Conservation (phyloP, 768 basidiomycete species). For the Mycena floridula region DNA sequence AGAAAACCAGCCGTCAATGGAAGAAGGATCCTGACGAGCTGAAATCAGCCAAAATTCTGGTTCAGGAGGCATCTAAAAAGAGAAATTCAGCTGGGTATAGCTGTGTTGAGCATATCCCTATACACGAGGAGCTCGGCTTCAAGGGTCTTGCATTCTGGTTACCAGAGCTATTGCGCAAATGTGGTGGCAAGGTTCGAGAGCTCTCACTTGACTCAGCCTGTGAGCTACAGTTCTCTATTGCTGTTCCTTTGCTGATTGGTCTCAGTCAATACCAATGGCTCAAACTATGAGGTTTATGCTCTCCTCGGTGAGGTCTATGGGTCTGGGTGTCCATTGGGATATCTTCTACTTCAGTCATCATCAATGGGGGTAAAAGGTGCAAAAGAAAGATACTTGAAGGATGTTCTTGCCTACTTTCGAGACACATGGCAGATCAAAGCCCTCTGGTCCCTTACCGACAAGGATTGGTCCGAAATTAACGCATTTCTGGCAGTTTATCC, state of each 20-base stretch:
- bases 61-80: constrained; percentile 5
- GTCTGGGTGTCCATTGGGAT: constrained; percentile 26
- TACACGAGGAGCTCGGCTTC: constrained; percentile 9
- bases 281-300: constrained; percentile 24
- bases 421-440: constrained; percentile 9
- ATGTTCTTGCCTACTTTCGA: constrained; percentile 19
- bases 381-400: constrained; percentile 19
- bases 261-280: constrained; percentile 26
- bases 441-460: constrained; percentile 17
- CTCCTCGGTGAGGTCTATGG: constrained; percentile 26
- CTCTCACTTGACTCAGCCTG: constrained; percentile 25
- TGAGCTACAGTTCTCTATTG: constrained; percentile 5
- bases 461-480: constrained; percentile 20
- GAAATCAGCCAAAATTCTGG: constrained; percentile 19
- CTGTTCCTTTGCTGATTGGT: not conserved
- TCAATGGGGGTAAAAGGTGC: constrained; percentile 9
- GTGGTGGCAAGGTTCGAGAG: constrained; percentile 16
- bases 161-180: constrained; percentile 8
- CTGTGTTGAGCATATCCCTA: not conserved
- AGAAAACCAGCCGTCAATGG: constrained; percentile 11
- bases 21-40: constrained; percentile 18
- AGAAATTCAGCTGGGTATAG: not conserved
- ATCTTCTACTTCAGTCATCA: constrained; percentile 16
- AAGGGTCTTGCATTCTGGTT: constrained; percentile 20
- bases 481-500: constrained; percentile 11